Percentiles rank a stretch among this genome's conserved stretches.
Evolutionary conservation across 1,284 basidiomycete genomes (phyloP).

Genomic region (Austroboletus novae-zelandiae): DNA sequence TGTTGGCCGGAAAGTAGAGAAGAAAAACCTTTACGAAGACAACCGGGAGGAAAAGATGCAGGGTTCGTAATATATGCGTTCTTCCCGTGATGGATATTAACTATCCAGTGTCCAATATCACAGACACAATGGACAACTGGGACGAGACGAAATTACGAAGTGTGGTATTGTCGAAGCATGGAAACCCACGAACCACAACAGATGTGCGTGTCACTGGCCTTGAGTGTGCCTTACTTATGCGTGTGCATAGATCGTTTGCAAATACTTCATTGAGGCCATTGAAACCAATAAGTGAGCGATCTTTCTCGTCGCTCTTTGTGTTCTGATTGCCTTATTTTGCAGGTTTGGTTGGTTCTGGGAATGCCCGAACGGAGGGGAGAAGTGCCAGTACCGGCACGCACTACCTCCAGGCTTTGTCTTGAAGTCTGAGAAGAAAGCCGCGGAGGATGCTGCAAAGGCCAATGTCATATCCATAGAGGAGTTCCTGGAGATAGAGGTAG

Average conservation of each 20-base stretch:
- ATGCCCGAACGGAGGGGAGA: slow-evolving; percentile 78
- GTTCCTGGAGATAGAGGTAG: slow-evolving; percentile 94
- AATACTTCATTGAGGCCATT: slow-evolving; percentile 95
- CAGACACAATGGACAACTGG: slow-evolving; percentile 98
- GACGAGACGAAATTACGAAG: slow-evolving; percentile 89
- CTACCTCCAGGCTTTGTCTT: slow-evolving; percentile 95
- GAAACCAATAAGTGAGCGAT: slow-evolving; percentile 80
- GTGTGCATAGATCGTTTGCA: slow-evolving; percentile 85
- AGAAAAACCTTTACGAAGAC: slow-evolving; percentile 96
- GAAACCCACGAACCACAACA: slow-evolving; percentile 90
- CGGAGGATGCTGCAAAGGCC: slow-evolving; percentile 83
- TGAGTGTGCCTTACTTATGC: slow-evolving; percentile 5
- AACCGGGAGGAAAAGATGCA: slow-evolving; percentile 75
- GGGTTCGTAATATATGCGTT: slow-evolving; percentile 46
- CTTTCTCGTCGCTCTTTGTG: slow-evolving; percentile 6
- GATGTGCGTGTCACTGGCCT: slow-evolving; percentile 57
- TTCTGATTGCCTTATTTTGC: background rate
- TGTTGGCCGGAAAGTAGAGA: slow-evolving; percentile 89
- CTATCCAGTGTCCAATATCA: slow-evolving; percentile 1
- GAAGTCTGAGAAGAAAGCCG: slow-evolving; percentile 86
- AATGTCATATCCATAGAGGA: slow-evolving; percentile 93
- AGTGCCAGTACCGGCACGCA: slow-evolving; percentile 94
- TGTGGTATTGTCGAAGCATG: slow-evolving; percentile 87
- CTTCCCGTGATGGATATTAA: slow-evolving; percentile 4
- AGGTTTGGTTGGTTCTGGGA: slow-evolving; percentile 95